Percentiles rank a stretch among this genome's conserved stretches.
phyloP scores from a whole-genome alignment of 2,329 filamentous ascomycete species.

The Venturia carpophila region DNA sequence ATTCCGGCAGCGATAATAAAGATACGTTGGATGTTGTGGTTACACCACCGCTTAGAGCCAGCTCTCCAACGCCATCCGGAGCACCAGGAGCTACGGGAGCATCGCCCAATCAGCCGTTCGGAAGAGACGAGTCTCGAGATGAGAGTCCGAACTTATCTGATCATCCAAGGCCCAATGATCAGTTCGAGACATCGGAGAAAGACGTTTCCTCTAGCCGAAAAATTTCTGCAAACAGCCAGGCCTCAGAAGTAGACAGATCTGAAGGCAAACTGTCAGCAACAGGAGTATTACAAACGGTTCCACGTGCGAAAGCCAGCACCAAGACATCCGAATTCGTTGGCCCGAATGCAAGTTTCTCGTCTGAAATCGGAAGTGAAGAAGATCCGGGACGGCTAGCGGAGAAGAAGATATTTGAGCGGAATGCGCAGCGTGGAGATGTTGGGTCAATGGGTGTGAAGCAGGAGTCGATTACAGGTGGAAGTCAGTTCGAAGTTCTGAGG shows the following conservation, averaged over 20 bases:
- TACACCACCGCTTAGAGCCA: not conserved
- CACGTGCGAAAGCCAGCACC: not conserved
- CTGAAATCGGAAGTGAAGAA: conserved; percentile 2
- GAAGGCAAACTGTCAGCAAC: not conserved
- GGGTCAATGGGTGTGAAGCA: not conserved
- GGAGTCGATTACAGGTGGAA: not conserved
- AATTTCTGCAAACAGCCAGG: not conserved
- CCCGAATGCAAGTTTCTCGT: not conserved
- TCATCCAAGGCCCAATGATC: not conserved
- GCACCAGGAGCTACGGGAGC: conserved; percentile 1
- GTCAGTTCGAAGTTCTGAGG: not conserved
- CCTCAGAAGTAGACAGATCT: not conserved
- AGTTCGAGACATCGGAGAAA: not conserved
- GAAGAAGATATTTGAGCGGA: conserved; percentile 1
- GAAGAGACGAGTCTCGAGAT: not conserved
- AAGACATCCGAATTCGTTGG: not conserved
- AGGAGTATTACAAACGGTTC: not conserved
- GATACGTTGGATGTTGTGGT: not conserved
- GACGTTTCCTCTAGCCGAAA: not conserved
- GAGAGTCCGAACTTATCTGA: not conserved
- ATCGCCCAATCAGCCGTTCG: not conserved
- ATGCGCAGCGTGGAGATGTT: conserved; percentile 8
- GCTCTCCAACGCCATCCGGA: not conserved
- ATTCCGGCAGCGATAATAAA: not conserved
- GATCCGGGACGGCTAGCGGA: not conserved